Evolutionary conservation across 805 yeast species (phyloP).

Genomic region (Cyberlindnera sargentensis): DNA sequence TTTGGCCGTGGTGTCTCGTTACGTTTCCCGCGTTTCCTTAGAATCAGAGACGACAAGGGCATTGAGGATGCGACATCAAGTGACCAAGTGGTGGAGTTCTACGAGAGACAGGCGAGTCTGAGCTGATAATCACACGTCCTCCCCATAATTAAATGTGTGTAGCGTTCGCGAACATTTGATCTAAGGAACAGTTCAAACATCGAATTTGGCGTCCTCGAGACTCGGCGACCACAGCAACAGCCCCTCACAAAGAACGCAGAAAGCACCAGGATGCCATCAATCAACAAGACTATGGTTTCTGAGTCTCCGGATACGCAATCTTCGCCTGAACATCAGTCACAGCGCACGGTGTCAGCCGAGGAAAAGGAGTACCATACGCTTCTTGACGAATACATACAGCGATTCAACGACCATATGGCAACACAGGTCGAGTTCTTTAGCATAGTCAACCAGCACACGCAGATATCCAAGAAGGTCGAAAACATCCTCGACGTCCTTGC

Average conservation of each 20-base stretch:
- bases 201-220: no score
- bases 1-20: slow-evolving; percentile 81
- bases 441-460: background rate
- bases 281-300: no score
- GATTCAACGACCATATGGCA: background rate
- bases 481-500: slow-evolving; percentile 1
- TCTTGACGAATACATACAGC: background rate
- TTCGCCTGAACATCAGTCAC: no score
- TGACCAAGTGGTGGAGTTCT: slow-evolving; percentile 78
- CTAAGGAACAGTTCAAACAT: no score
- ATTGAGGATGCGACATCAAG: slow-evolving; percentile 84
- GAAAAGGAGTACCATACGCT: slow-evolving; percentile 1
- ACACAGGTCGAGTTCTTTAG: background rate
- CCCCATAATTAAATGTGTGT: background rate
- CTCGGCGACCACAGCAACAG: no score
- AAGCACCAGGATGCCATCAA: no score
- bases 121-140: background rate
- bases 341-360: background rate
- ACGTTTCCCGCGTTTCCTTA: slow-evolving; percentile 80
- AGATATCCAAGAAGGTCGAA: background rate
- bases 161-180: background rate
- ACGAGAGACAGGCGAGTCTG: slow-evolving; percentile 53
- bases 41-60: slow-evolving; percentile 79
- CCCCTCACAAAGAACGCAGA: no score
- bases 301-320: no score